Percentiles rank a stretch among this genome's conserved stretches.
Evolutionary conservation across 176 grass and related monocot genomes (phyloP).

Genomic region (Triticum timopheevii): DNA sequence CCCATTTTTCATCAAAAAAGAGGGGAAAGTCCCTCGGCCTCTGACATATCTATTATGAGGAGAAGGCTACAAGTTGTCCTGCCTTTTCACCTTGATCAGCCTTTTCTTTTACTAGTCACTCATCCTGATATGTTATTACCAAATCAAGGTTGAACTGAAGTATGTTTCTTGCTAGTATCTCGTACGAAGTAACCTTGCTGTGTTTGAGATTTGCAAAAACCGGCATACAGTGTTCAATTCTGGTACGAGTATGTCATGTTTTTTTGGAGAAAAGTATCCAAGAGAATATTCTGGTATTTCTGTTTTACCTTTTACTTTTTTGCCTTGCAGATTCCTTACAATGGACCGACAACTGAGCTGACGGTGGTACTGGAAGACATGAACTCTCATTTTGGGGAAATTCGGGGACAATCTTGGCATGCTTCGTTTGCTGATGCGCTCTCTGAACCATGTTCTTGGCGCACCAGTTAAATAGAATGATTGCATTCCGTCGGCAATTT

Average conservation of each 20-base stretch:
- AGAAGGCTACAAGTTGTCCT: background rate
- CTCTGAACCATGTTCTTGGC: background rate
- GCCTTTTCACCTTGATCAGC: background rate
- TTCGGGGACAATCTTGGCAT: background rate
- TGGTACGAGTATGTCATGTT: no score
- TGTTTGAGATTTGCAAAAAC: background rate
- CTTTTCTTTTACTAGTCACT: background rate
- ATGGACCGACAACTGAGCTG: background rate
- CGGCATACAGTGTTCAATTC: no score
- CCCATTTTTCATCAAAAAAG: no score
- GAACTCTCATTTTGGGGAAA: conserved; percentile 7
- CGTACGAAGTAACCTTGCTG: background rate
- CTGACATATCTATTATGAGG: background rate
- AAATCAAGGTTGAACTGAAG: background rate
- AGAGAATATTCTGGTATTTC: background rate
- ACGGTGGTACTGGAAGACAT: background rate
- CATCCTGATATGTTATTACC: background rate
- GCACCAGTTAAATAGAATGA: background rate
- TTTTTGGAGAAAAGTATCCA: no score
- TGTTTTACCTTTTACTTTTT: background rate
- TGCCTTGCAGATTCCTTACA: background rate
- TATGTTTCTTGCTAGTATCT: background rate
- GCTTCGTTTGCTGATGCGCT: background rate
- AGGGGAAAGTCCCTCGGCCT: no score
- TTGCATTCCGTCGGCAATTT: background rate